phyloP scores from a whole-genome alignment of 768 basidiomycete genomes.

The Suillus plorans region DNA sequence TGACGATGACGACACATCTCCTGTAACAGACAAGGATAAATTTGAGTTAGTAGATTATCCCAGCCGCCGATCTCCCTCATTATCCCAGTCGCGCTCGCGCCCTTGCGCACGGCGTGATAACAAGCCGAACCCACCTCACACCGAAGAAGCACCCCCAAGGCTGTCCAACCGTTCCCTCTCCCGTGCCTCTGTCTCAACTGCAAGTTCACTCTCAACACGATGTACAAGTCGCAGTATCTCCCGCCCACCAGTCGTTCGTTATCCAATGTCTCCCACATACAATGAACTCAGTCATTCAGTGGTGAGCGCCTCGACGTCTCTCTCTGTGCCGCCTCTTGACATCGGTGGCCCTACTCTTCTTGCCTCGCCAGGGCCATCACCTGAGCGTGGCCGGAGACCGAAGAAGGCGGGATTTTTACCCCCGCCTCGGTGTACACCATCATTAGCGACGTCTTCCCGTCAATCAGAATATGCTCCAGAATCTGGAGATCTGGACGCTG shows the following conservation, averaged over 20 bases:
- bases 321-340: conserved; percentile 27
- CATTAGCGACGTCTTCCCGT: conserved; percentile 22
- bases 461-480: conserved; percentile 25
- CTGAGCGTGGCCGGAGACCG: conserved; percentile 30
- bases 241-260: conserved; percentile 29
- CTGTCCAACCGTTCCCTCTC: conserved; percentile 49
- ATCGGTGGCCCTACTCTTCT: conserved; percentile 23
- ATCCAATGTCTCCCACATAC: conserved; percentile 26
- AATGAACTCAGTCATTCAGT: conserved; percentile 23
- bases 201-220: conserved; percentile 38
- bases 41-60: conserved; percentile 25
- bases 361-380: conserved; percentile 19
- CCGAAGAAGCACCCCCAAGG: conserved; percentile 32
- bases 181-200: conserved; percentile 43
- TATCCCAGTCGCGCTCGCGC: conserved; percentile 27
- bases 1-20: conserved; percentile 29
- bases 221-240: conserved; percentile 43
- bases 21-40: conserved; percentile 28
- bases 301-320: conserved; percentile 15
- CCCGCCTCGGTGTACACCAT: conserved; percentile 20
- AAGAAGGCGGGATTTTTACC: conserved; percentile 17
- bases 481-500: conserved; percentile 19
- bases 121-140: conserved; percentile 26
- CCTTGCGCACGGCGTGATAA: conserved; percentile 28
- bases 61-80: conserved; percentile 14